Evolutionary conservation across 257 asterid species (phyloP), one percentile per base, ranked within the genome.

Genomic region (Coffea canephora): DNA sequence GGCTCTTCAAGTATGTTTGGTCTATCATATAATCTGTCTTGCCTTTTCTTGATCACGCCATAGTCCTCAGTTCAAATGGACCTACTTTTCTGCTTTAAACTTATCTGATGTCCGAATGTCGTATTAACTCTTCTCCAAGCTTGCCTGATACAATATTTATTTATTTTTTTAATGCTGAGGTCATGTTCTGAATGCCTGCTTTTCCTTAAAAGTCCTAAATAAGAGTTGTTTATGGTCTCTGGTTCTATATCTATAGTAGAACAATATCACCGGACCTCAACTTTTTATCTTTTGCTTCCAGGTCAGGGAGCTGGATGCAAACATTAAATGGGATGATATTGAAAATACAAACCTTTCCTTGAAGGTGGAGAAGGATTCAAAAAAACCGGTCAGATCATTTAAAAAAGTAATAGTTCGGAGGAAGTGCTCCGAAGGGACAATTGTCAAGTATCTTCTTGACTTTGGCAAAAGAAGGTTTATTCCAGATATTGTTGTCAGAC

Each of bases 381-480:
- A 79, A 79, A 94, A 90, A 74, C 86, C 97, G 59, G 76, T 72
- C 77, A 87, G 88, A 82, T 95, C 96, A 78, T 95, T 95, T 84
- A 91, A 89, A 85, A 95, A 93, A 85, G 97, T 77, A 80, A 78
- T 88, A 81, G 78, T 95, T 83, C 97, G 98, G 62, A 85, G 80
- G 89, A 95, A 93, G 90, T 88, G 90, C 83, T 84, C 88, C 41
- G 94, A 91, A 84, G 95, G 94, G 78, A 75, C 89, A 27, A 68
- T 77, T 16, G 87, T 84, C 78, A 91, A 81, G 83, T 95, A 95
- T 88, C 98, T 95, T 80, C 90, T 95, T 81, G 98, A 95, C 89
- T 95, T 95, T 84, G 98, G 98, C 76, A 95, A 93, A 84, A 89
- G 96, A 86, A 87, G 98, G 85, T 89, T 89, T 88, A 89, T 95